A percentile compares a stretch with the other conserved stretches of the same genome.
Conservation (phyloP, 176 grass and related monocot species). For the Hordeum vulgare region MorexV3_pseudomolecules_assembly NC_058520.1:586699070-586699569, state of each 20-base stretch:
- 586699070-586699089: constrained; percentile 14
- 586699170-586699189: background rate
- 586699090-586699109: background rate
- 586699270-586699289: constrained; percentile 42
- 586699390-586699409: constrained; percentile 17
- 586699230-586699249: background rate
- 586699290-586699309: constrained; percentile 41
- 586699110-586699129: background rate
- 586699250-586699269: constrained; percentile 1
- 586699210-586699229: background rate
- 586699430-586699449: constrained; percentile 5
- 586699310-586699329: constrained; percentile 35
- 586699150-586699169: background rate
- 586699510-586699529: background rate
- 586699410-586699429: constrained; percentile 15
- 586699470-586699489: constrained; percentile 32
- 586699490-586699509: constrained; percentile 13
- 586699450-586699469: background rate
- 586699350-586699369: constrained; percentile 78
- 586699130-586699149: background rate
- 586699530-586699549: background rate
- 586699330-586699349: constrained; percentile 80
- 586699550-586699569: background rate
- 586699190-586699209: background rate
- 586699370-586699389: constrained; percentile 19